These are phyloP conservation scores for Candida namnaoensis DNA, from an alignment of 805 yeast genomes.

Conservation along the genomic window DNA sequence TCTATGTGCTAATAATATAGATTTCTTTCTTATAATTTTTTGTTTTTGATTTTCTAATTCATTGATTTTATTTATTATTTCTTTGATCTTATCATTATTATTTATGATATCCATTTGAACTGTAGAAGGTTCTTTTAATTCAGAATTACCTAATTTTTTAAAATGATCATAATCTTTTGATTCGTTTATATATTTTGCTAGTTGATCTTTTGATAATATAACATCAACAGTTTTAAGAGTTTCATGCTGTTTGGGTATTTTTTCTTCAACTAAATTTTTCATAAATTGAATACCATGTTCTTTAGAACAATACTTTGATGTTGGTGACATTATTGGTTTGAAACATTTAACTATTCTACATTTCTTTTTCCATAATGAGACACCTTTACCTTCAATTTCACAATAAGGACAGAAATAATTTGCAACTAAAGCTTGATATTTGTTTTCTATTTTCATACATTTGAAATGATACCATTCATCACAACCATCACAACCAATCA, in stretches of 20 bases:
- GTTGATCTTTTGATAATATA: conserved; percentile 2
- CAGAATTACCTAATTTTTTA: conserved; percentile 20
- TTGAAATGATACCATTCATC: conserved; percentile 91
- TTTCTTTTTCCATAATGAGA: conserved; percentile 65
- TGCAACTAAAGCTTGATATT: conserved; percentile 46
- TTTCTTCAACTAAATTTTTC: conserved; percentile 1
- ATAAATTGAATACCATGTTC: conserved; percentile 49
- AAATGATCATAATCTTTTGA: conserved; percentile 11
- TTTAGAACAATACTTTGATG: conserved; percentile 65
- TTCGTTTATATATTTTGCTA: conserved; percentile 7
- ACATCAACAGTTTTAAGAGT: neutral
- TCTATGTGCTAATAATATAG: conserved; percentile 11
- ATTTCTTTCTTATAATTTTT: conserved; percentile 5
- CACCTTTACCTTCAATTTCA: conserved; percentile 32
- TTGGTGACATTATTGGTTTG: conserved; percentile 34
- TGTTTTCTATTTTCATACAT: conserved; percentile 54
- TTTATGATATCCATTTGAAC: conserved; percentile 17
- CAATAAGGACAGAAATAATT: conserved; percentile 72
- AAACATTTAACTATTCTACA: conserved; percentile 57
- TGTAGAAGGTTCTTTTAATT: conserved; percentile 34
- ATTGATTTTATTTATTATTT: neutral
- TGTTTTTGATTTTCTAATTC: neutral
- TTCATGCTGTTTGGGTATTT: neutral
- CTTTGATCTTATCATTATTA: conserved; percentile 5
- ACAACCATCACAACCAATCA: conserved; percentile 95